Percentiles rank a stretch among this genome's conserved stretches.
These are phyloP conservation scores for Medicago ruthenica DNA, from an alignment of 306 rosid genomes.

Conservation along the genomic window DNA sequence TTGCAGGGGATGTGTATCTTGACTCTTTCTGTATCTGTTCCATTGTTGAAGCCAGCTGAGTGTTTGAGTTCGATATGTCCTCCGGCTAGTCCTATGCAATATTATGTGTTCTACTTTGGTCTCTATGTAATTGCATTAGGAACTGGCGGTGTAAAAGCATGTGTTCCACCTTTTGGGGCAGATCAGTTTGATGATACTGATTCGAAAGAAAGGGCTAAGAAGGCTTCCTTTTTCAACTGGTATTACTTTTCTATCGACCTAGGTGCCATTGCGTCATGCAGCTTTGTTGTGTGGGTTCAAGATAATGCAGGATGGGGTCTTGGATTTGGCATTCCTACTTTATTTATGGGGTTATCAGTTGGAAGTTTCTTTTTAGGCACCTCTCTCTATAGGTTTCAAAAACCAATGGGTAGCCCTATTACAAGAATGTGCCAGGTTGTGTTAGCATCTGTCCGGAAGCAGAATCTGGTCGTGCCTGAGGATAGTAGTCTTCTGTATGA, in stretches of 20 bases:
- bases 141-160: slow-evolving; percentile 90
- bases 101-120: slow-evolving; percentile 75
- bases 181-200: slow-evolving; percentile 97
- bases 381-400: slow-evolving; percentile 79
- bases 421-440: slow-evolving; percentile 88
- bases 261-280: slow-evolving; percentile 82
- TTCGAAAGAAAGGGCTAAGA: slow-evolving; percentile 68
- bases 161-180: slow-evolving; percentile 86
- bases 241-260: slow-evolving; percentile 83
- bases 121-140: slow-evolving; percentile 92
- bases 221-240: slow-evolving; percentile 93
- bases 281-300: slow-evolving; percentile 82
- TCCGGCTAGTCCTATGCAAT: slow-evolving; percentile 70
- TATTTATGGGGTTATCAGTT: slow-evolving; percentile 76
- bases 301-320: slow-evolving; percentile 95
- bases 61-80: slow-evolving; percentile 76
- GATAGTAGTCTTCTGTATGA: slow-evolving; percentile 74
- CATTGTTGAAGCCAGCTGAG: slow-evolving; percentile 68
- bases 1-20: slow-evolving; percentile 85
- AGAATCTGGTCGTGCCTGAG: slow-evolving; percentile 62
- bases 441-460: slow-evolving; percentile 72
- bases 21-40: slow-evolving; percentile 84
- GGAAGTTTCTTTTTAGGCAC: slow-evolving; percentile 81
- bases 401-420: slow-evolving; percentile 82
- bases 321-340: slow-evolving; percentile 93